Conservation (phyloP, 371 early-diverging fungal species). For the Mucor sp. region DNA sequence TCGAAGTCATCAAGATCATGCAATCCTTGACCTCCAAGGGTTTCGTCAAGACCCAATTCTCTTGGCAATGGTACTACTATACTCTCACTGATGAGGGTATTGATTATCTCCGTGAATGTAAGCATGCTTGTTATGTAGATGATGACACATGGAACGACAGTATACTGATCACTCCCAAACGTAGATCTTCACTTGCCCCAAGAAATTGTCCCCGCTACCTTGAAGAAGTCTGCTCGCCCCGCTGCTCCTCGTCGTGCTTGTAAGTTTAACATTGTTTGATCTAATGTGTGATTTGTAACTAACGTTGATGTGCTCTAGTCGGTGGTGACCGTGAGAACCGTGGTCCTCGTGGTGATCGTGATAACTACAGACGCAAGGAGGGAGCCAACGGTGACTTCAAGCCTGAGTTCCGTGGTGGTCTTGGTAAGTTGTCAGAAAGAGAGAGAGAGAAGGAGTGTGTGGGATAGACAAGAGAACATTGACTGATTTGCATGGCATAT, state of each 20-base stretch:
- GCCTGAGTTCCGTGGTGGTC: conserved; percentile 90
- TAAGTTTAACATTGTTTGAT: conserved; percentile 22
- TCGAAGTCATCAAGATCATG: conserved; percentile 98
- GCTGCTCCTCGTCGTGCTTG: conserved; percentile 64
- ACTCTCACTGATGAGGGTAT: conserved; percentile 97
- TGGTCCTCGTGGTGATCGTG: conserved; percentile 72
- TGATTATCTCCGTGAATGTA: conserved; percentile 91
- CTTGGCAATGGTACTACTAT: conserved; percentile 99
- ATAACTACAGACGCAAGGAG: conserved; percentile 91
- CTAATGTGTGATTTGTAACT: neutral
- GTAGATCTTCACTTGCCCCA: conserved; percentile 89
- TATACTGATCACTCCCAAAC: neutral
- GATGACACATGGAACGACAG: neutral
- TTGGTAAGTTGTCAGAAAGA: conserved; percentile 44
- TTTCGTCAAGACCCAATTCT: conserved; percentile 95
- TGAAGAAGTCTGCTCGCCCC: conserved; percentile 87
- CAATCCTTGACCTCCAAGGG: conserved; percentile 96
- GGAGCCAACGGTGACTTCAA: conserved; percentile 88
- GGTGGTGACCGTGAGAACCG: conserved; percentile 57
- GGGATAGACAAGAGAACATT: neutral
- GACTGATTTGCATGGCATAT: neutral
- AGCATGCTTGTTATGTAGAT: neutral
- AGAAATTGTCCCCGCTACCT: conserved; percentile 95
- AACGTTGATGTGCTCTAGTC: conserved; percentile 7
- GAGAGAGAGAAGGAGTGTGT: too few species aligned